A percentile compares a stretch with the other conserved stretches of the same genome.
These are phyloP conservation scores for Dactylorhiza incarnata DNA, from an alignment of 106 monocot genomes.

Conservation along the genomic window DNA sequence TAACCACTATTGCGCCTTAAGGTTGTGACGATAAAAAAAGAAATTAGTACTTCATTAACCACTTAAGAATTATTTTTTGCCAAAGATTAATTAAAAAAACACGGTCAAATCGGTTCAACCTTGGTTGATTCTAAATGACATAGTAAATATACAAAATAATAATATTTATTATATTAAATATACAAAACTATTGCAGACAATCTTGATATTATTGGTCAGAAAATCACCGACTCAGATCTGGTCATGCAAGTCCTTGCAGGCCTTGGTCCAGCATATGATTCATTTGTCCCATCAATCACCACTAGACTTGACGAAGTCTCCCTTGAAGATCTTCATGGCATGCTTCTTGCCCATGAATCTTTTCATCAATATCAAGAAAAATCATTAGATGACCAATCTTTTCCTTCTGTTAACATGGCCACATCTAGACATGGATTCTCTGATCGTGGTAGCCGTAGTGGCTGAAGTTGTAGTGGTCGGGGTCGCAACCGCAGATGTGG, in stretches of 20 bases:
- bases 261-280: not conserved
- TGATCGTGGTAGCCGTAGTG: not conserved
- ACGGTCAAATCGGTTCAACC: too few relatives aligned
- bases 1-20: too few relatives aligned
- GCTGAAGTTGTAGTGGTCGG: not conserved
- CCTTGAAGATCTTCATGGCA: slow-evolving; percentile 5
- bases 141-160: too few relatives aligned
- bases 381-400: not conserved
- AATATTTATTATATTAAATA: too few relatives aligned
- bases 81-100: too few relatives aligned
- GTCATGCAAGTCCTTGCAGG: not conserved
- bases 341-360: not conserved
- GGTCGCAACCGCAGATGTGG: not conserved
- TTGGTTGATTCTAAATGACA: too few relatives aligned
- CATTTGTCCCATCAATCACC: not conserved
- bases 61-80: too few relatives aligned
- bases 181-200: not conserved
- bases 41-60: too few relatives aligned
- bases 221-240: not conserved
- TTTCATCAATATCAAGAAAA: not conserved
- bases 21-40: too few relatives aligned
- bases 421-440: not conserved
- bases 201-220: not conserved
- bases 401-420: not conserved
- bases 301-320: not conserved